Evolutionary conservation across 495 filamentous ascomycete species (phyloP), one percentile per base, ranked within the genome.

Genomic region (Opeltia flavorubescens): DNA sequence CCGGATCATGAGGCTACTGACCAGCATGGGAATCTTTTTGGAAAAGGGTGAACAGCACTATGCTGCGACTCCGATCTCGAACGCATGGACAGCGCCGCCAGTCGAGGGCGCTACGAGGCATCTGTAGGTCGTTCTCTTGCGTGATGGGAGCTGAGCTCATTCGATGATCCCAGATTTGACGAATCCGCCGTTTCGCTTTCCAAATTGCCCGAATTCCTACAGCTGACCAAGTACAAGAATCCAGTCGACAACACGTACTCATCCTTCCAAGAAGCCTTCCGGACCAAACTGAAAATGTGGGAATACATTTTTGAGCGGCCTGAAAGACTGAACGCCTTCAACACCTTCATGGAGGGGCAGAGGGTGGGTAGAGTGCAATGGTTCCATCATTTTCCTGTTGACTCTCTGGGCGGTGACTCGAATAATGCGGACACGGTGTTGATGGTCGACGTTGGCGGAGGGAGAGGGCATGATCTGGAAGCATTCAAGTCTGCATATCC

Each of bases 331-430:
- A 25, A 24, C 3, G 5, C 29, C 24, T 53, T 57, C 40, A 49
- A 53, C 20, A 25, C 29, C 9, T 55, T 47, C 40, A 58, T 58
- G 55, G 46, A 36, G n/a, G 17, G 55, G 15, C 46, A 49, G 1
- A 49, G 54, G 4, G 9, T 42, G 29, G 25, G 43, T 1, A 38
- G 49, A 18, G 7, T 33, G 1, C 26, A 30, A 2, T 58, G 54
- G 55, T 21, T 56, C 12, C 11, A 35, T 2, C 43, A 46, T 11
- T 58, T 52, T 48, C 50, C 55, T 2, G 50, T 58, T 4, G 2
- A 9, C 0, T 27, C 28, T 20, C 12, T 55, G 35, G 24, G 29
- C 1, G 15, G 21, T 26, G 26, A 36, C 6, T 33, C 23, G 36
- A 5, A 38, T 11, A 13, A 21, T 2, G 47, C 46, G 7, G 26